Base-by-base conservation (phyloP, 1,284 basidiomycete genomes). In the Moniliella sp. region DNA sequence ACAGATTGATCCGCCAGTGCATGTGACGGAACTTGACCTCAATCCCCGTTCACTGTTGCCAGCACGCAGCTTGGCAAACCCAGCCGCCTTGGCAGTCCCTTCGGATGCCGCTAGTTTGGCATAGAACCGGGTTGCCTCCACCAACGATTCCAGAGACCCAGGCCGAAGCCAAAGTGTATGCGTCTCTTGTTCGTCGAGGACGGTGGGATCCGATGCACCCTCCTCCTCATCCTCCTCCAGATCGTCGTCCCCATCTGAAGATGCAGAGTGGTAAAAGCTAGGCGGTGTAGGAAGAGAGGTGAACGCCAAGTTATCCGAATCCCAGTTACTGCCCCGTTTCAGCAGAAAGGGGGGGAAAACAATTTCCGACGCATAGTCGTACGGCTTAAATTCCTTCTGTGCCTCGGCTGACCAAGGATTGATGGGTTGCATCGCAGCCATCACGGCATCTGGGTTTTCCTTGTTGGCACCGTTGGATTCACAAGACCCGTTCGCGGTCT, bases 271-370 rank as follows among this genome's bases (percentile, higher is more conserved):
- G n/a, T n/a, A n/a, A n/a, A n/a, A n/a, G n/a, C n/a, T n/a, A n/a
- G n/a, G n/a, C n/a, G n/a, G n/a, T n/a, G n/a, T n/a, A n/a, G n/a
- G n/a, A 7, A 23, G 7, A n/a, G 8, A 7, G 21, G 21, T 7
- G n/a, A 51, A 49, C 31, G 39, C 45, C 13, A 51, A 31, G 16
- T 51, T 45, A 25, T 50, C 42, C 11, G 32, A 12, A 30, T 50
- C 48, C n/a, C 39, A 52, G 8, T 37, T 15, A 23, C 8, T 23
- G n/a, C 21, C 21, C 27, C 48, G 40, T 27, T 51, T 54, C 11
- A 35, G 32, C 10, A 62, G 45, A 21, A 42, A 52, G 1, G 61
- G 49, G 4, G 61, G 61, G 41, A 51, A 61, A 37, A 63, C 60
- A 35, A 59, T 49, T 29, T 63, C 61, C 15, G 39, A 48, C 5